Conservation (phyloP, 805 yeast species). For the Sungouiozyma intestinalis region DNA sequence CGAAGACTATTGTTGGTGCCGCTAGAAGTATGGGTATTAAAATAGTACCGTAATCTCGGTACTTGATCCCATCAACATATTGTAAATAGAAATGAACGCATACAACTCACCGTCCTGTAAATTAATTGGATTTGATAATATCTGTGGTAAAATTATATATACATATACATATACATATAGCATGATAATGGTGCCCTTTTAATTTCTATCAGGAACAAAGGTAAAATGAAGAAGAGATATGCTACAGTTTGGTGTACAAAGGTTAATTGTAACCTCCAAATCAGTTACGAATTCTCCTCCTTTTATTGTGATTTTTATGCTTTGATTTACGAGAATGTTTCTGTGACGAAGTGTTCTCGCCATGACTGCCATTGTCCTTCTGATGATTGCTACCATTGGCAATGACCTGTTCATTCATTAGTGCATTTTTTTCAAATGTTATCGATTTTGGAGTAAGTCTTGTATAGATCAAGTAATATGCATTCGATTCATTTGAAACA, state of each 20-base stretch:
- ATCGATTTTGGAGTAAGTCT: conserved; percentile 51
- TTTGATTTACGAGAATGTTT: background rate
- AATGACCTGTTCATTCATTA: conserved; percentile 7
- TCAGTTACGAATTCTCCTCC: background rate
- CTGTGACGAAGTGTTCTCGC: background rate
- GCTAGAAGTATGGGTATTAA: conserved; percentile 85
- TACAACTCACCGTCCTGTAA: background rate
- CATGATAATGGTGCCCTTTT: background rate
- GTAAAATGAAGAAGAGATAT: background rate
- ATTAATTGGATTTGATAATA: background rate
- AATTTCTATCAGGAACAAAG: background rate
- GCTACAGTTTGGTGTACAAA: too few species aligned
- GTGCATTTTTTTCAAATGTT: conserved; percentile 8
- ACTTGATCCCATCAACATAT: background rate
- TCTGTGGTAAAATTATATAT: background rate
- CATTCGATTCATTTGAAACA: conserved; percentile 75
- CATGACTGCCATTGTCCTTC: background rate
- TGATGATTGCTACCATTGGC: background rate
- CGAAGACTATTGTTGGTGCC: conserved; percentile 73
- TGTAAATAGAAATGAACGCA: background rate
- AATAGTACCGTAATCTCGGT: conserved; percentile 47
- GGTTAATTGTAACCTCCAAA: background rate
- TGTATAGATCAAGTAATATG: conserved; percentile 81
- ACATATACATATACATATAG: background rate
- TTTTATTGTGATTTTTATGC: background rate